These are phyloP conservation scores for sorghum (Sorghum bicolor) DNA, from an alignment of 176 grass and related monocot genomes.

Conservation along the genomic window Sorghum_bicolor_NCBIv3 NC_012875.2:55750501-55751000, in stretches of 20 bases:
- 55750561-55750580: too few species aligned
- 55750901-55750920: neutral
- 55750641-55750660: too few species aligned
- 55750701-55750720: neutral
- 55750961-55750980: neutral
- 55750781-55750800: neutral
- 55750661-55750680: neutral
- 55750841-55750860: neutral
- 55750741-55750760: neutral
- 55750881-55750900: slow-evolving; percentile 3
- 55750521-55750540: too few species aligned
- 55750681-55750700: neutral
- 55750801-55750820: neutral
- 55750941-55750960: neutral
- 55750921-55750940: slow-evolving; percentile 12
- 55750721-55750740: neutral
- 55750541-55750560: too few species aligned
- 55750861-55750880: neutral
- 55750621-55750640: too few species aligned
- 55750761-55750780: neutral
- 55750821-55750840: too few species aligned
- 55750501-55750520: too few species aligned
- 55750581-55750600: too few species aligned
- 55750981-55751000: neutral
- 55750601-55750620: too few species aligned